These are phyloP conservation scores for Aciculosporium take DNA, from an alignment of 2,329 filamentous ascomycete genomes.

Conservation along the genomic window DNA sequence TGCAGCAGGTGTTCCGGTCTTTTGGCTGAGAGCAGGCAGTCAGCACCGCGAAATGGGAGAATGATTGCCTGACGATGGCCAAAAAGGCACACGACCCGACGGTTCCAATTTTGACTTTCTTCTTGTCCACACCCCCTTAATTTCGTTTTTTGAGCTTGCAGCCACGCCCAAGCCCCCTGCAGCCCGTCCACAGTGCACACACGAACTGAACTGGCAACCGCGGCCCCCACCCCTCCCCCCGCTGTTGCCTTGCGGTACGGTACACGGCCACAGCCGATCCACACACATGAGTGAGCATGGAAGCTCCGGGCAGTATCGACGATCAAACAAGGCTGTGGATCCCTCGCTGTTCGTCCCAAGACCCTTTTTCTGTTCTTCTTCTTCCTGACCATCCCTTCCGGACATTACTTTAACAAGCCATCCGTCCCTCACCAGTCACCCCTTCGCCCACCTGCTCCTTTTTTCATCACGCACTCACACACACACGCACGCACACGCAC, in stretches of 20 bases:
- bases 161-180: too few species aligned
- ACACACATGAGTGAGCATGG: neutral
- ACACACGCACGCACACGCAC: neutral
- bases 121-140: too few species aligned
- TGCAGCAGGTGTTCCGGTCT: too few species aligned
- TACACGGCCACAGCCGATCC: constrained; percentile 10
- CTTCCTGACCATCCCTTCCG: constrained; percentile 3
- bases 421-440: constrained; percentile 4
- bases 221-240: neutral
- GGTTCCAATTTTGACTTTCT: too few species aligned
- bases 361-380: constrained; percentile 2
- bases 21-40: too few species aligned
- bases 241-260: constrained; percentile 3
- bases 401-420: constrained; percentile 6
- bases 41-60: too few species aligned
- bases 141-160: too few species aligned
- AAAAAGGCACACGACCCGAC: too few species aligned
- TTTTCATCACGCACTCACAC: neutral
- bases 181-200: too few species aligned
- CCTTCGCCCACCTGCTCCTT: neutral
- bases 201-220: neutral
- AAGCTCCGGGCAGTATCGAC: constrained; percentile 5
- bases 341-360: constrained; percentile 2
- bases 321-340: constrained; percentile 7
- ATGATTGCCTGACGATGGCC: too few species aligned